A percentile compares a stretch with the other conserved stretches of the same genome.
These are phyloP conservation scores for Hypoxylon rubiginosum DNA, from an alignment of 2,329 filamentous ascomycete genomes.

Conservation along the genomic window DNA sequence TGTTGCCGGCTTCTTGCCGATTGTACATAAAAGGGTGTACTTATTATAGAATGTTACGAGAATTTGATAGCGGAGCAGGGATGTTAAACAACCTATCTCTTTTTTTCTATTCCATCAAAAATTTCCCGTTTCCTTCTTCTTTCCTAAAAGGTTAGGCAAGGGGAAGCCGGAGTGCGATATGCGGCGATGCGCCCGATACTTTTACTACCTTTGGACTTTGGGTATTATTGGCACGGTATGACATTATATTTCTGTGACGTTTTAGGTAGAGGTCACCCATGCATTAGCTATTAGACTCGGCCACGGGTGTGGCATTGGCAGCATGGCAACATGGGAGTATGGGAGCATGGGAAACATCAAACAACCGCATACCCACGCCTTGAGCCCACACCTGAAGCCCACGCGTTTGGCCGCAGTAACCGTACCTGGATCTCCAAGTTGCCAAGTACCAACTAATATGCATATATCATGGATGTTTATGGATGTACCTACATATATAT, in stretches of 20 bases:
- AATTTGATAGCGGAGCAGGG: background rate
- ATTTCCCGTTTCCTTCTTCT: background rate
- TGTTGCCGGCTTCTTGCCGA: background rate
- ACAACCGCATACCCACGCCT: conserved; percentile 21
- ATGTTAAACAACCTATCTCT: background rate
- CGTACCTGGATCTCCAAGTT: background rate
- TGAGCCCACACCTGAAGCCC: conserved; percentile 4
- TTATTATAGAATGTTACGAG: conserved; percentile 1
- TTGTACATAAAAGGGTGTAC: background rate
- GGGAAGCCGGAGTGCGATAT: conserved; percentile 21
- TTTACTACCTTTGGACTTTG: too few relatives aligned
- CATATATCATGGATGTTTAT: background rate
- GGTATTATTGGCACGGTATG: conserved; percentile 41
- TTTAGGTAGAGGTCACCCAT: conserved; percentile 42
- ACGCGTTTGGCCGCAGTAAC: conserved; percentile 24
- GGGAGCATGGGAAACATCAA: conserved; percentile 36
- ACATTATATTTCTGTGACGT: conserved; percentile 43
- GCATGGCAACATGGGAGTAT: too few relatives aligned
- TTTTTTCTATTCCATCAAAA: background rate
- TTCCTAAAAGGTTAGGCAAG: conserved; percentile 22
- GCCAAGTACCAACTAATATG: conserved; percentile 5
- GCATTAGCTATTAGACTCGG: conserved; percentile 41
- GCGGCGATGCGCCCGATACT: conserved; percentile 30
- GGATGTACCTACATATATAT: conserved; percentile 2
- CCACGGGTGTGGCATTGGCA: conserved; percentile 30